Base-by-base conservation (phyloP, 2,329 filamentous ascomycete genomes). In the Microthyrium microscopicum region DNA sequence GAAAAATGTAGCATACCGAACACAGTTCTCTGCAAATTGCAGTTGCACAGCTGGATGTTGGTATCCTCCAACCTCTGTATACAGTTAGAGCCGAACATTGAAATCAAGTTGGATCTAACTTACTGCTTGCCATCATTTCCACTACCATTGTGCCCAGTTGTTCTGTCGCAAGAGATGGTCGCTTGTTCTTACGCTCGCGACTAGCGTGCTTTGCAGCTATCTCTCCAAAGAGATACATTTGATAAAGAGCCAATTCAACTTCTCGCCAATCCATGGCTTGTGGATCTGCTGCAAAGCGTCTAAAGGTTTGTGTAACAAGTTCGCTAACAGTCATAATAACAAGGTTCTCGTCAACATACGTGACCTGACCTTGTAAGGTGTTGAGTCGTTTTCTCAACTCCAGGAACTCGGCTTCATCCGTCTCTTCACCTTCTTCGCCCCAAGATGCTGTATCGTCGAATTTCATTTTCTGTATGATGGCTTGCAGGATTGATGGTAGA, bases 21-120 rank as follows among this genome's bases (percentile, higher is more conserved):
- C 85, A 53, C 85, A 93, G 22, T 93, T 92, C 54, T 98, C 89
- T 85, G 98, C 94, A 50, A 92, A 98, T 56, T 94, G 84, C 16
- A 98, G 65, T 41, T 94, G 73, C 33, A 94, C 85, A 12, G 85
- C 83, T 2, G 89, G 87, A 51, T 95, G 89, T 12, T 77, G 73
- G 54, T 87, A 91, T 27, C 68, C 77, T 38, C 82, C 77, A 43
- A 94, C 78, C 44, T 81, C 83, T 85, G 43, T 5, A 28, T 32
- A 18, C 16, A 13, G 12, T 32, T 40, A 31, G 33, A 25, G 11
- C 18, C 4, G 6, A 11, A 8, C 29, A 31, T 9, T n/a, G 3
- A 5, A 17, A 7, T 6, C 9, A 24, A 12, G 25, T 34, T 5
- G 19, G 6, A 22, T 18, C 9, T 19, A 6, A 39, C 73, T 53